phyloP scores from a whole-genome alignment of 139 green algal genomes.

The Closterium sp. region DNA sequence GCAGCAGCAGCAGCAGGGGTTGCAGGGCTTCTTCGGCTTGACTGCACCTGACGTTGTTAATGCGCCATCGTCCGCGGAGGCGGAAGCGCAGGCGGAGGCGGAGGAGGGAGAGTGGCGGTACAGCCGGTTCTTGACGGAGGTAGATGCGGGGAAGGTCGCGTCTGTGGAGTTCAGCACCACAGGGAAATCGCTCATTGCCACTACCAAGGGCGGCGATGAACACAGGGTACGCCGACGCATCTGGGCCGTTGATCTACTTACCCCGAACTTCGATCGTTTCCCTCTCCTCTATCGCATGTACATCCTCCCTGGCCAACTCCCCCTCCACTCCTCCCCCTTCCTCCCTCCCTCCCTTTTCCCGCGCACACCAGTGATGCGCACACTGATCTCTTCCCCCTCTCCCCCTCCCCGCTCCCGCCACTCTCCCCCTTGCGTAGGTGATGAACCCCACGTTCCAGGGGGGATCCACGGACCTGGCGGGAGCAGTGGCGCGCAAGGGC shows the following conservation, averaged over 20 bases:
- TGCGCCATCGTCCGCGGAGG: neutral
- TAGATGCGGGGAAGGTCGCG: constrained; percentile 90
- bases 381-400: neutral
- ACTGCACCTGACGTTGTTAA: neutral
- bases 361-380: neutral
- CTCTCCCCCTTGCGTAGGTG: neutral
- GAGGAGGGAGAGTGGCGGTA: constrained; percentile 81
- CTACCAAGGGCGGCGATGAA: neutral
- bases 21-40: neutral
- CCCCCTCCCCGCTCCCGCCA: neutral
- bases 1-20: neutral
- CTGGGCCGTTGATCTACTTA: neutral
- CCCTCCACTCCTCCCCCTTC: too few relatives aligned
- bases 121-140: constrained; percentile 90
- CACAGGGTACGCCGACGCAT: neutral
- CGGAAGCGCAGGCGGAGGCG: neutral
- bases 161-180: constrained; percentile 97
- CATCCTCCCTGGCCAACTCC: too few relatives aligned
- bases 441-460: constrained; percentile 77
- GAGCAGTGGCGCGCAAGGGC: constrained; percentile 83
- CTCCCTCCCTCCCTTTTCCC: neutral
- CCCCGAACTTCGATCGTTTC: too few relatives aligned
- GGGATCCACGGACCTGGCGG: constrained; percentile 87
- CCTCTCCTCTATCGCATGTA: too few relatives aligned
- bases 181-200: constrained; percentile 50